These are phyloP conservation scores for Paecilomyces formosus DNA, from an alignment of 2,329 filamentous ascomycete genomes.

Conservation along the genomic window DNA sequence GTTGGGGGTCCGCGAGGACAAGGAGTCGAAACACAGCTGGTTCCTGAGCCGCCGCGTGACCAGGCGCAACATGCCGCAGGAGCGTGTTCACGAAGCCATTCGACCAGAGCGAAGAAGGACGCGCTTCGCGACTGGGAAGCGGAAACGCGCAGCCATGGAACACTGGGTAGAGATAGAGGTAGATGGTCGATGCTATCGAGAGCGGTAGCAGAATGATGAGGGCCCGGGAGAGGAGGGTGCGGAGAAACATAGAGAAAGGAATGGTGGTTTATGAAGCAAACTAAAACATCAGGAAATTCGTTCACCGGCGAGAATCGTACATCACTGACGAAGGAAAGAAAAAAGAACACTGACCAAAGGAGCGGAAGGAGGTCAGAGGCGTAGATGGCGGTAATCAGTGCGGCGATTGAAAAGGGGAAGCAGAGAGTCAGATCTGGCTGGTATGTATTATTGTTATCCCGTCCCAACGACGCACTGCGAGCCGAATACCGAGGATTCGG, in stretches of 20 bases:
- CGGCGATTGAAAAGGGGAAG: background rate
- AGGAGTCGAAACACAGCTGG: constrained; percentile 76
- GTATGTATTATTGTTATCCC: background rate
- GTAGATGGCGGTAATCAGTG: background rate
- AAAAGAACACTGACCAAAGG: background rate
- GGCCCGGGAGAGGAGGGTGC: constrained; percentile 37
- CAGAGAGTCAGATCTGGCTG: background rate
- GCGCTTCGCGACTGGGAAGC: constrained; percentile 20
- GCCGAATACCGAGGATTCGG: background rate
- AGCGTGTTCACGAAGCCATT: constrained; percentile 27
- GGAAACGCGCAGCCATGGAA: constrained; percentile 79
- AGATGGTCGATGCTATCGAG: constrained; percentile 62
- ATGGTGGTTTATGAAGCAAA: background rate
- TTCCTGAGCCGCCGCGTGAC: constrained; percentile 5
- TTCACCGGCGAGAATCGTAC: background rate
- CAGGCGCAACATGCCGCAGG: constrained; percentile 24
- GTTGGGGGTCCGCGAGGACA: constrained; percentile 81
- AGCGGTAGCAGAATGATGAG: constrained; percentile 53
- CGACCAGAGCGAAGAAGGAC: background rate
- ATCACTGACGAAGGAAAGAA: background rate
- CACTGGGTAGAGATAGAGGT: constrained; percentile 81
- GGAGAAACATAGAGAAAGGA: constrained; percentile 43
- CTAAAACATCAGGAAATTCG: background rate
- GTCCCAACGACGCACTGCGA: background rate
- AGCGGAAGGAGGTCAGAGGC: background rate